Evolutionary conservation across 2,329 filamentous ascomycete species (phyloP), one percentile per base, ranked within the genome.

Genomic region (Microdochium nivale): DNA sequence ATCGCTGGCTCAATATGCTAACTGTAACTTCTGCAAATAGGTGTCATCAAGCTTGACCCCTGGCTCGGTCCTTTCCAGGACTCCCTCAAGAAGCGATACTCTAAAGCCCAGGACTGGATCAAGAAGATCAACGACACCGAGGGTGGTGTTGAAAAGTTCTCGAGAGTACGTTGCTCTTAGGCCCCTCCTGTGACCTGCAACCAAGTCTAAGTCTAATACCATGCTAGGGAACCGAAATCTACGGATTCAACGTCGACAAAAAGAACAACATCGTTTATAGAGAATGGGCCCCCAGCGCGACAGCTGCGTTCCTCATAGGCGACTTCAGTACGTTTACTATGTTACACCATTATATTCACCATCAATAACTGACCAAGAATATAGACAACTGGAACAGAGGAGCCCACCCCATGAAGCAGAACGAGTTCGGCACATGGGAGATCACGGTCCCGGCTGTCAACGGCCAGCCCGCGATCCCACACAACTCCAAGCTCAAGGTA

Each of bases 401-500:
- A 55, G 83, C 90, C 24, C 88, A 94, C 60, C 84, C 86, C 49
- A 96, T 99, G 94, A 87, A 80, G 63, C 94, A 88, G 72, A 81
- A 95, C 63, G 70, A 78, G 40, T 97, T 83, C 66, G 94, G 94
- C 3, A 85, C 95, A 25, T 99, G 92, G 73, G 87, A 95, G 64
- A 83, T 96, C 50, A 80, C 75, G 1, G 61, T 99, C 9, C 87
- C 88, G 11, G 81, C 87, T 47, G 80, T 80, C 53, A 65, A 90
- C 63, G 90, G 91, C 32, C 73, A 87, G 55, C 78, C 89, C 46
- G 85, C 84, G 3, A 96, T 99, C 62, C 79, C 86, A 48, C 94
- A 99, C 72, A 90, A 96, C 59, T 95, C 90, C 61, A 99, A 96
- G 73, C 72, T 99, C 71, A 99, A 99, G 86, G 92, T 91, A 66